Conservation (phyloP, 1,139 yeast species). For the Taiozyma sp. region DNA sequence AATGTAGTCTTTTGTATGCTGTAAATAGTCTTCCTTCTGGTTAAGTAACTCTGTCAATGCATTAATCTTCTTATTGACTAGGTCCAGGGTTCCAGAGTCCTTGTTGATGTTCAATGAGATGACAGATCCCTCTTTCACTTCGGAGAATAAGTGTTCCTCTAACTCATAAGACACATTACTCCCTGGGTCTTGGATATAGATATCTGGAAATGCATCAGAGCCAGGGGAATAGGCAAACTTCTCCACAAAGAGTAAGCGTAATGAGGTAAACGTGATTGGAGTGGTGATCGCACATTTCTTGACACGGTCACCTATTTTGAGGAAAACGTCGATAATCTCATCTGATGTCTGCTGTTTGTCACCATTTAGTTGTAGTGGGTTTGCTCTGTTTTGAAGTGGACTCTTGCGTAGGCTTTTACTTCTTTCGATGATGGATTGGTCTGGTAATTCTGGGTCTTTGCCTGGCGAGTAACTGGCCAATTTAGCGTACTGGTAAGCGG, state of each 20-base stretch:
- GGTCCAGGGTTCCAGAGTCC: conserved; percentile 10
- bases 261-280: conserved; percentile 56
- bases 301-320: conserved; percentile 54
- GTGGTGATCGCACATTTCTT: conserved; percentile 53
- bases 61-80: conserved; percentile 24
- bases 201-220: conserved; percentile 67
- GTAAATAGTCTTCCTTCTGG: conserved; percentile 27
- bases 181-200: conserved; percentile 64
- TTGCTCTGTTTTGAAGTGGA: conserved; percentile 4
- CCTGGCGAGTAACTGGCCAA: conserved; percentile 49
- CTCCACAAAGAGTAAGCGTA: conserved; percentile 77
- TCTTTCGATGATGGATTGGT: conserved; percentile 14
- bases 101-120: conserved; percentile 39
- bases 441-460: conserved; percentile 28
- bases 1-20: conserved; percentile 29
- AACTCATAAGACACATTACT: conserved; percentile 70
- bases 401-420: conserved; percentile 11
- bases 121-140: conserved; percentile 56
- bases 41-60: conserved; percentile 32
- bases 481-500: conserved; percentile 90
- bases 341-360: conserved; percentile 4
- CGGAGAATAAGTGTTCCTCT: conserved; percentile 62
- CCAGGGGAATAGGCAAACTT: conserved; percentile 84
- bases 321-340: conserved; percentile 36
- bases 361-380: neutral